Conservation (phyloP, 2,329 filamentous ascomycete species). For the Xylaria sp. region DNA sequence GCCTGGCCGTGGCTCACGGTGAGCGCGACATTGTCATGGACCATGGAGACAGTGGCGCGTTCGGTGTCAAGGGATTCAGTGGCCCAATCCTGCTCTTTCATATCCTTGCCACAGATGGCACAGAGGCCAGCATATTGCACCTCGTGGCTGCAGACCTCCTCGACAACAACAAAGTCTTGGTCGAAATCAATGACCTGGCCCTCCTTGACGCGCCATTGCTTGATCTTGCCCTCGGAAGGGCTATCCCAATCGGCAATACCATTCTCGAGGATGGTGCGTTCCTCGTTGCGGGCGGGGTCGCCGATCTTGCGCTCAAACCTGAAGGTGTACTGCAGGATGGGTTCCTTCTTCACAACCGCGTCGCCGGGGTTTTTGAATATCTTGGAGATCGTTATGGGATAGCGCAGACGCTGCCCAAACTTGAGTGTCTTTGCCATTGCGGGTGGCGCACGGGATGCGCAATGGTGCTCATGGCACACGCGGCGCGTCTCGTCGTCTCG, state of each 20-base stretch:
- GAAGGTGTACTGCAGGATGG: constrained; percentile 87
- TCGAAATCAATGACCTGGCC: constrained; percentile 68
- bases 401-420: constrained; percentile 72
- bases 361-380: constrained; percentile 80
- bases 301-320: constrained; percentile 78
- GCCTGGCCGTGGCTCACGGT: constrained; percentile 86
- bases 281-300: constrained; percentile 64
- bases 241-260: constrained; percentile 80
- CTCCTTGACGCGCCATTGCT: constrained; percentile 74
- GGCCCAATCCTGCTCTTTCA: constrained; percentile 89
- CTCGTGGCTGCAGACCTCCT: constrained; percentile 90
- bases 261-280: constrained; percentile 70
- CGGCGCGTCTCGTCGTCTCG: constrained; percentile 29
- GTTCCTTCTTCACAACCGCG: constrained; percentile 73
- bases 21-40: constrained; percentile 86
- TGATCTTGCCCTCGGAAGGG: constrained; percentile 79
- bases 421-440: constrained; percentile 54
- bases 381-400: constrained; percentile 91
- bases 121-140: constrained; percentile 91
- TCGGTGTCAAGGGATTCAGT: constrained; percentile 78
- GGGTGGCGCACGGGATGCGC: constrained; percentile 26
- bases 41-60: constrained; percentile 92
- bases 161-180: constrained; percentile 71
- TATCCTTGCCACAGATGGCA: constrained; percentile 91
- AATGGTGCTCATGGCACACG: constrained; percentile 33